Percentiles rank a stretch among this genome's conserved stretches.
phyloP scores from a whole-genome alignment of 1,284 basidiomycete genomes.

The Paramarasmius palmivorus region DNA sequence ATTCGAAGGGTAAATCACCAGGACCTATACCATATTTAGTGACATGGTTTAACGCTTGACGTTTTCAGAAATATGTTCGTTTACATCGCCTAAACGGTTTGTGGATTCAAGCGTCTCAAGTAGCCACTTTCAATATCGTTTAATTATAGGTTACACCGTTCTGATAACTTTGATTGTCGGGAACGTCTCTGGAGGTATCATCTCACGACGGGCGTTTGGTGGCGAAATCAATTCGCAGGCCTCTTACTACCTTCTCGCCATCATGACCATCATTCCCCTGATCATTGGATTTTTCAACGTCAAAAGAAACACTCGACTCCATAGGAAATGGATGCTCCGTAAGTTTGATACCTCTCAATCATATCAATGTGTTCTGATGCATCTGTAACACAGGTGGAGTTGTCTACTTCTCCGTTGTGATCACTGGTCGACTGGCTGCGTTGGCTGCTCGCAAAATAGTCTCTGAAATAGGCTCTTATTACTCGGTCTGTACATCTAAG shows the following conservation, averaged over 20 bases:
- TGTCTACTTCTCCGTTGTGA: conserved; percentile 19
- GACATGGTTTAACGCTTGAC: no score
- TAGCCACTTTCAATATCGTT: background rate
- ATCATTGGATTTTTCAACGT: conserved; percentile 23
- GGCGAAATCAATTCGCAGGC: conserved; percentile 27
- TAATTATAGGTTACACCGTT: conserved; percentile 9
- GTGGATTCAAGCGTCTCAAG: background rate
- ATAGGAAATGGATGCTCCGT: conserved; percentile 31
- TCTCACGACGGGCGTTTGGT: conserved; percentile 23
- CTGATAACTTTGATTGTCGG: conserved; percentile 20
- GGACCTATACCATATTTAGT: background rate
- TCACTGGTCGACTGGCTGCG: conserved; percentile 22
- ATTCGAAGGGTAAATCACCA: conserved; percentile 23
- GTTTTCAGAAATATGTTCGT: conserved; percentile 20
- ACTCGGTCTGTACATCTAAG: conserved; percentile 18
- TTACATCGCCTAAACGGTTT: background rate
- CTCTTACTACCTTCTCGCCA: conserved; percentile 22
- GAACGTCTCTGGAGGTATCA: conserved; percentile 23
- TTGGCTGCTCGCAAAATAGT: conserved; percentile 21
- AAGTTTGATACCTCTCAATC: conserved; percentile 10
- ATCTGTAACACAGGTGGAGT: conserved; percentile 21
- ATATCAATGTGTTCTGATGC: background rate
- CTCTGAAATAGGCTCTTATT: conserved; percentile 23
- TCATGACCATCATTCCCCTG: conserved; percentile 21
- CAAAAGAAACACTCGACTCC: conserved; percentile 23